A percentile compares a stretch with the other conserved stretches of the same genome.
phyloP scores from a whole-genome alignment of 257 asterid species.

The Hygrophila difformis region DNA sequence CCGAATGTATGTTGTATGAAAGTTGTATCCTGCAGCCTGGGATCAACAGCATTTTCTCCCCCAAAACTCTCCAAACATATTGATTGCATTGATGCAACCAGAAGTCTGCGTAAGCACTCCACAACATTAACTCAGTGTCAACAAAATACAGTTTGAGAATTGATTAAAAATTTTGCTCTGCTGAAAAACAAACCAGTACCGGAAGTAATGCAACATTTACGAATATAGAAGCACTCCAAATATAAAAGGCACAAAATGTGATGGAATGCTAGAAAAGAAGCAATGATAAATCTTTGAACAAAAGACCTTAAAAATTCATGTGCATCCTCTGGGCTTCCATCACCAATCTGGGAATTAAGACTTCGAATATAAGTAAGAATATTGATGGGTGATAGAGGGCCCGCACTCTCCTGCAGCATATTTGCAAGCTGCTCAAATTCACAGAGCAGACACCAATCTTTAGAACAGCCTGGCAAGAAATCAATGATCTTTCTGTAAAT shows the following conservation, averaged over 20 bases:
- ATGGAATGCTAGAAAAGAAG: neutral
- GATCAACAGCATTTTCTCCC: slow-evolving; percentile 64
- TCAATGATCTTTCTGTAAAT: neutral
- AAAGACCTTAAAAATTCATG: slow-evolving; percentile 79
- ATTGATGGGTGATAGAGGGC: slow-evolving; percentile 61
- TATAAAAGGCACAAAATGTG: neutral
- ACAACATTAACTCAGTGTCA: slow-evolving; percentile 7
- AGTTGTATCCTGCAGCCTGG: slow-evolving; percentile 76
- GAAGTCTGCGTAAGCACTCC: slow-evolving; percentile 37
- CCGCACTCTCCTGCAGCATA: slow-evolving; percentile 55
- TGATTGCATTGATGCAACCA: slow-evolving; percentile 89
- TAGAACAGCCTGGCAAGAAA: slow-evolving; percentile 44
- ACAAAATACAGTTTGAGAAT: too few relatives aligned
- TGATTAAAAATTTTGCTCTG: too few relatives aligned
- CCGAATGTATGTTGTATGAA: slow-evolving; percentile 75
- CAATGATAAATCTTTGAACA: neutral
- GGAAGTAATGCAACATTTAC: neutral
- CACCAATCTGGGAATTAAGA: slow-evolving; percentile 69
- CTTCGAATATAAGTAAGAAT: slow-evolving; percentile 63
- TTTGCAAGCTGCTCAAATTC: slow-evolving; percentile 63
- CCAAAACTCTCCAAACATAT: slow-evolving; percentile 73
- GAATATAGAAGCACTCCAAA: neutral
- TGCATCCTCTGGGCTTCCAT: slow-evolving; percentile 94
- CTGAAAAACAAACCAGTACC: neutral
- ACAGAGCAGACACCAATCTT: slow-evolving; percentile 87